A percentile compares a stretch with the other conserved stretches of the same genome.
These are phyloP conservation scores for Xerocomellus intermedius DNA, from an alignment of 768 basidiomycete genomes.

Conservation along the genomic window DNA sequence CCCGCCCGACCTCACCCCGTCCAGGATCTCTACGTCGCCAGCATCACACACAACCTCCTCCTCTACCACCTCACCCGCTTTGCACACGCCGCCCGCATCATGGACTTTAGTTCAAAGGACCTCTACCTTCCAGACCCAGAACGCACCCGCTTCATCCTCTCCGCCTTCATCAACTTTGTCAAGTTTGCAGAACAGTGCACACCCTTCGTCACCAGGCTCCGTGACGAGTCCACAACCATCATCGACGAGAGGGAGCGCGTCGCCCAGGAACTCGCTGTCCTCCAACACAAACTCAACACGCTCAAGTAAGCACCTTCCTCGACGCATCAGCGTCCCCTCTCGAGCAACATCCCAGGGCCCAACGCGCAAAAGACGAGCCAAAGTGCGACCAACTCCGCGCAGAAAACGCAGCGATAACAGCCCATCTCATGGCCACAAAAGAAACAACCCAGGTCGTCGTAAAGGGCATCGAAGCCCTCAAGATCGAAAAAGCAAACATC, in stretches of 20 bases:
- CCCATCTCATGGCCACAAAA: slow-evolving; percentile 68
- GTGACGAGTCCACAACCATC: slow-evolving; percentile 55
- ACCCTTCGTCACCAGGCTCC: slow-evolving; percentile 58
- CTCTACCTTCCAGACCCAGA: slow-evolving; percentile 68
- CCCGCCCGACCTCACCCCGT: not conserved
- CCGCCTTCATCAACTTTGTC: slow-evolving; percentile 91
- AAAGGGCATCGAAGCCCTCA: slow-evolving; percentile 68
- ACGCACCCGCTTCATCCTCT: slow-evolving; percentile 73
- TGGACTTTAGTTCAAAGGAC: slow-evolving; percentile 77
- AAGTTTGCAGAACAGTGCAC: slow-evolving; percentile 82
- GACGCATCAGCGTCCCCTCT: not conserved
- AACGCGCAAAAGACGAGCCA: slow-evolving; percentile 69
- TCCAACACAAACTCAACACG: slow-evolving; percentile 50
- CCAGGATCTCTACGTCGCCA: slow-evolving; percentile 65
- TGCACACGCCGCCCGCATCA: slow-evolving; percentile 68
- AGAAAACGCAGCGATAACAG: slow-evolving; percentile 61
- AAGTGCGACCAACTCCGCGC: slow-evolving; percentile 55
- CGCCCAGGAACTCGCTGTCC: slow-evolving; percentile 44
- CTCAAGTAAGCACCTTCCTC: slow-evolving; percentile 48
- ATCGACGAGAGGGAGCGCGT: slow-evolving; percentile 63
- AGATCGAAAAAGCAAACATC: slow-evolving; percentile 63
- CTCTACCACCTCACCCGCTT: slow-evolving; percentile 75
- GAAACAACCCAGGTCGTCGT: slow-evolving; percentile 57
- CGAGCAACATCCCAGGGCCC: slow-evolving; percentile 41
- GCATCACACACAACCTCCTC: slow-evolving; percentile 61